Base-by-base conservation (phyloP, 345 rosid species). In the Turnera subulata region DNA sequence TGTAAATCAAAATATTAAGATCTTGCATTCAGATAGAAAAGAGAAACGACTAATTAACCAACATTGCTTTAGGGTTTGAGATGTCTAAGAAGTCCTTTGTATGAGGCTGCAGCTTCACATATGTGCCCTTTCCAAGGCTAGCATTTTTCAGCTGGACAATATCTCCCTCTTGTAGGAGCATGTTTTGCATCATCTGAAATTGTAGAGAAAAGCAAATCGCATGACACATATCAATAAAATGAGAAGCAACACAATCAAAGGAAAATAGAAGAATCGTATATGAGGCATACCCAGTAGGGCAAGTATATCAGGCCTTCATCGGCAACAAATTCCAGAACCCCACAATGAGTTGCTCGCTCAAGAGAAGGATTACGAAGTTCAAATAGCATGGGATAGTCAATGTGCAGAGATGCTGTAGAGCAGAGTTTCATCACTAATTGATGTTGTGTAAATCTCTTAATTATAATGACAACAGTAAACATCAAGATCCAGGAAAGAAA, bases 61-160 rank as follows among this genome's bases (percentile, higher is more conserved):
- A 85, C 92, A 85, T 72, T 66, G 89, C 89, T 74, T 82, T 85
- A 20, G 92, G 92, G 53, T 85, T 82, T 15, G 84, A 66, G 63
- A 85, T 70, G 44, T 80, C 86, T 63, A 85, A 77, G 73, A 82
- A 80, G 59, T 80, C 88, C 44, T 23, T 64, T 6, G 89, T 78
- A 64, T 82, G 92, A 15, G 89, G 84, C 70, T 85, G 92, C 25
- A 85, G 65, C 68, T 80, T 85, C 26, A 82, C 76, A 61, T 65
- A 85, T 25, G 84, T 77, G 48, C 84, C 89, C 74, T 85, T 80
- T 11, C 48, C 70, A 59, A 85, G 76, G 56, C 82, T 82, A 29
- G 68, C 60, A 52, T 55, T 82, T 59, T 55, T 82, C 42, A 82
- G 46, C 63, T 56, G 64, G 66, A 81, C 73, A 24, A 79, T 25